Evolutionary conservation across 345 rosid genomes (phyloP).

Genomic region (Microcos paniculata): DNA sequence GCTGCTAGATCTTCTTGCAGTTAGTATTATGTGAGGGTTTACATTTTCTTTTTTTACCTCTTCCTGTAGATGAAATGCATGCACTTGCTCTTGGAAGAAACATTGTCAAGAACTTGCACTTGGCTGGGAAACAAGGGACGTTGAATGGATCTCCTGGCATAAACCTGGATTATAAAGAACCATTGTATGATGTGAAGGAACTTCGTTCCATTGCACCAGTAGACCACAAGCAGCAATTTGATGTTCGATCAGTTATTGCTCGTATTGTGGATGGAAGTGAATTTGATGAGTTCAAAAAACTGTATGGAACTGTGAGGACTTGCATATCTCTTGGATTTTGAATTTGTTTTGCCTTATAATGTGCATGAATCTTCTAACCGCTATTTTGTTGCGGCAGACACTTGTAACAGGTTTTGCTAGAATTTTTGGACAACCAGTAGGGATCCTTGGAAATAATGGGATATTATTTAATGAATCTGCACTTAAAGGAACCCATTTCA

Average conservation of each 20-base stretch:
- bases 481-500: constrained; percentile 92
- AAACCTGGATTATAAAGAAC: constrained; percentile 57
- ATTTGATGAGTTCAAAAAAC: constrained; percentile 96
- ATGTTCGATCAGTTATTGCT: constrained; percentile 86
- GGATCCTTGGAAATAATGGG: constrained; percentile 93
- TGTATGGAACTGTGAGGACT: constrained; percentile 89
- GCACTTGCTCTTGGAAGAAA: constrained; percentile 91
- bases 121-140: constrained; percentile 63
- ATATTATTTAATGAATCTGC: constrained; percentile 93
- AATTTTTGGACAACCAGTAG: constrained; percentile 81
- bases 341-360: not conserved
- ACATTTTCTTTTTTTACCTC: constrained; percentile 6
- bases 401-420: constrained; percentile 90
- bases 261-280: constrained; percentile 93
- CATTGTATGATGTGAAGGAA: constrained; percentile 74
- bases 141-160: constrained; percentile 32
- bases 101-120: constrained; percentile 87
- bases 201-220: constrained; percentile 88
- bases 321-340: constrained; percentile 10
- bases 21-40: not conserved
- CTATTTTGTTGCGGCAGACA: constrained; percentile 51
- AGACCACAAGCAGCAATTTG: constrained; percentile 89
- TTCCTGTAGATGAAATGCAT: constrained; percentile 82
- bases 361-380: constrained; percentile 9
- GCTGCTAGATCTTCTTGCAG: no score